Base-by-base conservation (phyloP, 495 filamentous ascomycete species). In the Platismatia glauca region DNA sequence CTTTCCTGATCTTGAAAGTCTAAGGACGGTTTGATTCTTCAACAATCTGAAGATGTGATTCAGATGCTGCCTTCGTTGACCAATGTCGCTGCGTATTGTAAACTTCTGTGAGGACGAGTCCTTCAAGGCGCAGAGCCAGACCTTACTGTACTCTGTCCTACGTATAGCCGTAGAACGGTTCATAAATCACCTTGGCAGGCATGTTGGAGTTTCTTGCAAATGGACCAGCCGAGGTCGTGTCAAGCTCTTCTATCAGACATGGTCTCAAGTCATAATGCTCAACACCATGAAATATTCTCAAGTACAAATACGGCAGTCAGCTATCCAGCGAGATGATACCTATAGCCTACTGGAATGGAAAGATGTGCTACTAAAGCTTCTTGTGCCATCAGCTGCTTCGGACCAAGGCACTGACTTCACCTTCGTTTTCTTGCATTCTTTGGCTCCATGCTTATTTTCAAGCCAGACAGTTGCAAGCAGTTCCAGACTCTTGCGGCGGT, bases 51-150 rank as follows among this genome's bases (percentile, higher is more conserved):
- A 22, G 8, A 76, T 71, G 72, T 71, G 61, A 8, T 48, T 24
- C 16, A 81, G 57, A 59, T 77, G 71, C 34, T 70, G 66, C 43
- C 63, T 16, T 16, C 76, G 71, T 24, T 74, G 62, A 1, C 68
- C 62, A 4, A 66, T 27, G 56, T 76, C 70, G 16, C 74, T 71
- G 4, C 34, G 9, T 35, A 5, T 9, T 9, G 34, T 35, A 35
- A 4, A 35, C 9, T 35, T 35, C 9, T 9, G 34, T 9, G 9
- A 9, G 9, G 34, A 9, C 34, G 4, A 9, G 5, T 35, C 9
- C 5, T 35, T 35, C 34, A 35, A 35, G 34, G 34, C 34, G 4
- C 34, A 35, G 9, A 9, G 5, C 34, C 4, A 35, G 4, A 5
- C 4, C 34, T 5, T 4, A 35, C 34, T 35, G 9, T 35, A 5